Evolutionary conservation across 2,329 filamentous ascomycete genomes (phyloP).

Genomic region (Pseudogymnoascus sp.): DNA sequence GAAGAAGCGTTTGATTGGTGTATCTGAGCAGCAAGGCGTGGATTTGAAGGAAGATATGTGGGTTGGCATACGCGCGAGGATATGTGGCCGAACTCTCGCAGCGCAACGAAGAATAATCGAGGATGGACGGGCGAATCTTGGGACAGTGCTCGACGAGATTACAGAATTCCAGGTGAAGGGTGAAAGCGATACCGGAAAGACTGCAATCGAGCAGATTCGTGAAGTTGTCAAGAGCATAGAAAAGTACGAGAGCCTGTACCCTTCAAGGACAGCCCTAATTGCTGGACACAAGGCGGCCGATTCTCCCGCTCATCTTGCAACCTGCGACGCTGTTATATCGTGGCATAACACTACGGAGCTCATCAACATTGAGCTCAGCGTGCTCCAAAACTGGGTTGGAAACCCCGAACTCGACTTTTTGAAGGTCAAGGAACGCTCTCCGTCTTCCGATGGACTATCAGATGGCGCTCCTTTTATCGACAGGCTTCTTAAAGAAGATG

Average conservation of each 20-base stretch:
- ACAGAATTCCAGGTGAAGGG: conserved; percentile 92
- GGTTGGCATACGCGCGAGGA: conserved; percentile 77
- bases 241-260: conserved; percentile 77
- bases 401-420: conserved; percentile 92
- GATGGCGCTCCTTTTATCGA: conserved; percentile 94
- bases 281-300: conserved; percentile 67
- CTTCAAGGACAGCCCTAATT: conserved; percentile 69
- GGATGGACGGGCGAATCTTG: conserved; percentile 67
- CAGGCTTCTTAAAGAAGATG: conserved; percentile 90
- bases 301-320: conserved; percentile 70
- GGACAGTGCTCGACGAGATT: conserved; percentile 74
- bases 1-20: conserved; percentile 88
- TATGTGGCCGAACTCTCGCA: conserved; percentile 74
- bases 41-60: conserved; percentile 72
- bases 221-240: conserved; percentile 88
- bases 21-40: conserved; percentile 53
- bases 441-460: conserved; percentile 63
- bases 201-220: conserved; percentile 78
- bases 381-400: conserved; percentile 92
- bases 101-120: conserved; percentile 85
- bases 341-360: conserved; percentile 97
- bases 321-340: conserved; percentile 80
- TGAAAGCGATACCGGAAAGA: conserved; percentile 78
- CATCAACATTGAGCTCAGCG: conserved; percentile 88
- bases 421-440: conserved; percentile 62